Evolutionary conservation across 768 basidiomycete species (phyloP).

Genomic region (Naganishia vaughanmartiniae): DNA sequence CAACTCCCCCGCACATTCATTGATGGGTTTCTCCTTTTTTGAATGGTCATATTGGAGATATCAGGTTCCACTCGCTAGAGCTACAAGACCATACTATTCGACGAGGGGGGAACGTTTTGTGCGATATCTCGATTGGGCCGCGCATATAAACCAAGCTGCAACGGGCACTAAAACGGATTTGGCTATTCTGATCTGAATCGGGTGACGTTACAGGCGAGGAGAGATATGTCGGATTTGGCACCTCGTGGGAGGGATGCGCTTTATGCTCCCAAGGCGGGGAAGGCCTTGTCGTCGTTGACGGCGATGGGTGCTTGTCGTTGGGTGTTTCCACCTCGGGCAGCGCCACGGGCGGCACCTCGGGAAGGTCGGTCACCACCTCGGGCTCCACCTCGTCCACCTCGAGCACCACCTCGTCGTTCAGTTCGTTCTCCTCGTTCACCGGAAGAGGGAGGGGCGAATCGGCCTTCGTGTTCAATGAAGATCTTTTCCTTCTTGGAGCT

Average conservation of each 20-base stretch:
- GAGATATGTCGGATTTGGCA: conserved; percentile 1
- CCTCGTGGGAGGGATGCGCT: conserved; percentile 1
- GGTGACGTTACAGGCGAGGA: background rate
- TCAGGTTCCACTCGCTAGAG: conserved; percentile 17
- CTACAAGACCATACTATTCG: conserved; percentile 22
- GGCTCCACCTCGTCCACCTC: conserved; percentile 47
- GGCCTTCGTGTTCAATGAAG: conserved; percentile 85
- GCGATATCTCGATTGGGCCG: background rate
- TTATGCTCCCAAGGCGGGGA: conserved; percentile 69
- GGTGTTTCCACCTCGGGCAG: conserved; percentile 43
- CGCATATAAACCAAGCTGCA: background rate
- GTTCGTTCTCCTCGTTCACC: conserved; percentile 61
- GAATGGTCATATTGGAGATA: conserved; percentile 20
- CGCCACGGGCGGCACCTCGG: conserved; percentile 56
- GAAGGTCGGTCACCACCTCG: conserved; percentile 58
- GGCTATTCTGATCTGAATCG: conserved; percentile 11
- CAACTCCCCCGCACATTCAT: too few species aligned
- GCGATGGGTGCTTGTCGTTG: conserved; percentile 54
- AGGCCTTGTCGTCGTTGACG: conserved; percentile 79
- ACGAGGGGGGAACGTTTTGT: background rate
- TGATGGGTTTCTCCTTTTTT: conserved; percentile 11
- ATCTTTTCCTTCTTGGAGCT: conserved; percentile 63
- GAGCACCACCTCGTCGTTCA: conserved; percentile 52
- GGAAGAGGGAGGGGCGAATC: conserved; percentile 71
- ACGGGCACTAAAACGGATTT: background rate